Evolutionary conservation across 1,284 basidiomycete genomes (phyloP).

Genomic region (Ceratobasidium theobromae): DNA sequence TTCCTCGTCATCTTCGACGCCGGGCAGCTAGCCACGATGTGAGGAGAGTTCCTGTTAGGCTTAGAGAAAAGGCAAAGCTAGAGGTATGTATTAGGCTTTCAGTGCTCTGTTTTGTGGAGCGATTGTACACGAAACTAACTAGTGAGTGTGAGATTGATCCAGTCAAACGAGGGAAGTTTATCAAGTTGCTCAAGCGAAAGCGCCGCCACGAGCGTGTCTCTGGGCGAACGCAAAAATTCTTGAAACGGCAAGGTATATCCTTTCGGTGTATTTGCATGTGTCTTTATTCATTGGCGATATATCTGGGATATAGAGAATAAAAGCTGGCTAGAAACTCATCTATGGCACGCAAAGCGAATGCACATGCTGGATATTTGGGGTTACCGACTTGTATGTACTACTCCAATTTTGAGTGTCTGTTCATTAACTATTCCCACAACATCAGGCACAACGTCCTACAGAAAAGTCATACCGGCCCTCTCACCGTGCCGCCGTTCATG

Average conservation of each 20-base stretch:
- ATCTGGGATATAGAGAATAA: constrained; percentile 61
- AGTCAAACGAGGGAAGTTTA: constrained; percentile 56
- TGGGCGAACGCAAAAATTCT: constrained; percentile 54
- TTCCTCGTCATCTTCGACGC: constrained; percentile 84
- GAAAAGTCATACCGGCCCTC: constrained; percentile 89
- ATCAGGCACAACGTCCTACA: constrained; percentile 74
- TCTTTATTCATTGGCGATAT: not conserved
- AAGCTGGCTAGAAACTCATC: constrained; percentile 87
- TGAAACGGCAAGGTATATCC: constrained; percentile 65
- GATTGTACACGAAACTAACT: not conserved
- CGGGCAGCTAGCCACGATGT: constrained; percentile 92
- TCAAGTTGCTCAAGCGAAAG: constrained; percentile 13
- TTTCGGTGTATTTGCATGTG: not conserved
- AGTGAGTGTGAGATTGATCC: constrained; percentile 67
- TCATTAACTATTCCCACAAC: not conserved
- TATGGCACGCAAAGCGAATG: constrained; percentile 95
- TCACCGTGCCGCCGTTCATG: constrained; percentile 80
- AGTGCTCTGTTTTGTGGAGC: not conserved
- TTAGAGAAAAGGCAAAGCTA: constrained; percentile 74
- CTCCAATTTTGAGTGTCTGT: not conserved
- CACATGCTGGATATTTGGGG: constrained; percentile 91
- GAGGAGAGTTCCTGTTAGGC: constrained; percentile 77
- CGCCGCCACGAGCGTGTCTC: constrained; percentile 38
- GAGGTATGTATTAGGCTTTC: constrained; percentile 57
- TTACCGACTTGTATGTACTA: constrained; percentile 66